Evolutionary conservation across 306 rosid genomes (phyloP).

Genomic region (Ziziphus jujuba): DNA sequence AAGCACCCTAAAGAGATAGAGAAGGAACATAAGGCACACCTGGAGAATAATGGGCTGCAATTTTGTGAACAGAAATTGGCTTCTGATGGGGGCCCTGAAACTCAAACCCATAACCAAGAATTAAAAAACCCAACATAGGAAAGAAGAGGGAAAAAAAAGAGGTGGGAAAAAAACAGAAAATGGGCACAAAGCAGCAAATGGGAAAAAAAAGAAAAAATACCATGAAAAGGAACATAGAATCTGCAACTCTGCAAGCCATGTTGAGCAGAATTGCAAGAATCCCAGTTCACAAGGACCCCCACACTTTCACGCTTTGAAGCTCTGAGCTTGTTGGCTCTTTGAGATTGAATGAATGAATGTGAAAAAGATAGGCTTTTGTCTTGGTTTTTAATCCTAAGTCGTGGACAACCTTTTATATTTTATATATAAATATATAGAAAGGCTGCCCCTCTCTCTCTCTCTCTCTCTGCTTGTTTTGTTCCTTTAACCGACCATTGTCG

Average conservation of each 20-base stretch:
- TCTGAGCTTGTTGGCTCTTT: neutral
- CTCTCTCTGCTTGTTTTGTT: no score
- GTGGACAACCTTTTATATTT: no score
- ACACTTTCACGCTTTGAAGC: neutral
- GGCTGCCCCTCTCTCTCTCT: no score
- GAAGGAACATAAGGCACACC: conserved; percentile 32
- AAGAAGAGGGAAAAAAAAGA: no score
- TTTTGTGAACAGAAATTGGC: conserved; percentile 39
- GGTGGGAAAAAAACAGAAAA: neutral
- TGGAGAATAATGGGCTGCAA: conserved; percentile 45
- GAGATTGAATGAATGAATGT: conserved; percentile 5
- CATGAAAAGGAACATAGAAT: conserved; percentile 58
- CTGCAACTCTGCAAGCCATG: conserved; percentile 75
- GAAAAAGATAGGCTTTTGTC: conserved; percentile 5
- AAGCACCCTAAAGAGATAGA: neutral
- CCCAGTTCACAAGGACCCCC: conserved; percentile 32
- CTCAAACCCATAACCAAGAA: conserved; percentile 17
- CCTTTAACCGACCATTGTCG: no score
- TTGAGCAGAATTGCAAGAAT: conserved; percentile 24
- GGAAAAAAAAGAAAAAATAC: conserved; percentile 22
- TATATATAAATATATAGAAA: no score
- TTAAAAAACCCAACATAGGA: neutral
- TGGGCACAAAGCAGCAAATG: neutral
- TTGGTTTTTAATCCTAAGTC: no score
- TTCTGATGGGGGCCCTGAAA: conserved; percentile 58